Evolutionary conservation across 2,329 filamentous ascomycete species (phyloP), one percentile per base, ranked within the genome.

Genomic region (Coniochaeta hoffmannii): DNA sequence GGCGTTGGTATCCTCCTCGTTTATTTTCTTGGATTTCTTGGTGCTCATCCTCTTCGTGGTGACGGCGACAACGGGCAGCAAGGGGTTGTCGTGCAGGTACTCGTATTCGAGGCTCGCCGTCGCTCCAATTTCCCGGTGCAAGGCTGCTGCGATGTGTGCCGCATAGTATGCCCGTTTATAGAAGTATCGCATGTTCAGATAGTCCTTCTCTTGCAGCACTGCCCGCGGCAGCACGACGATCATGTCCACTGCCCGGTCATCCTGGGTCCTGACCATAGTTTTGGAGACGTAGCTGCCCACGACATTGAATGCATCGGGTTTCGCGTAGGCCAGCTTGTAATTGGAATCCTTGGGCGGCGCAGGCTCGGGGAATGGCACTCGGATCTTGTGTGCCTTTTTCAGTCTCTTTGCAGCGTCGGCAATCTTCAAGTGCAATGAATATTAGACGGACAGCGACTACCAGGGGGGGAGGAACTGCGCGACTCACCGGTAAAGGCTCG

Each of bases 81-180:
- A 77, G 58, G 76, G 77, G 66, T 95, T 93, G 59, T 88, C 88
- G 66, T 90, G 79, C 53, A 90, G 73, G 60, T 80, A 77, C 57
- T 83, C 82, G 69, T 87, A 95, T 4, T 74, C 74, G 46, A 89
- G 63, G 14, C 81, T 75, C 61, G 87, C 77, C 1, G 74, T 72
- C 15, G 79, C 69, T 4, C 73, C 74, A 49, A 85, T 70, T 3
- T 79, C 72, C 35, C 80, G 75, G 60, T 84, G 83, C 53, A 97
- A 74, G 4, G 81, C 84, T 30, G 83, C 84, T 14, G 90, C 85
- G 55, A 97, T 75, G 60, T 88, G 90, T 32, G 92, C 90, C 53
- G 97, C 75, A 66, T 95, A 97, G 71, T 93, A 97, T 12, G 94
- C 89, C 60, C 92, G 80, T 65, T 96, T 95, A 73, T 97, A 92